Percentiles rank a stretch among this genome's conserved stretches.
Evolutionary conservation across 371 early-diverging fungal species (phyloP).

Genomic region (Dinochytrium kinnereticum): DNA sequence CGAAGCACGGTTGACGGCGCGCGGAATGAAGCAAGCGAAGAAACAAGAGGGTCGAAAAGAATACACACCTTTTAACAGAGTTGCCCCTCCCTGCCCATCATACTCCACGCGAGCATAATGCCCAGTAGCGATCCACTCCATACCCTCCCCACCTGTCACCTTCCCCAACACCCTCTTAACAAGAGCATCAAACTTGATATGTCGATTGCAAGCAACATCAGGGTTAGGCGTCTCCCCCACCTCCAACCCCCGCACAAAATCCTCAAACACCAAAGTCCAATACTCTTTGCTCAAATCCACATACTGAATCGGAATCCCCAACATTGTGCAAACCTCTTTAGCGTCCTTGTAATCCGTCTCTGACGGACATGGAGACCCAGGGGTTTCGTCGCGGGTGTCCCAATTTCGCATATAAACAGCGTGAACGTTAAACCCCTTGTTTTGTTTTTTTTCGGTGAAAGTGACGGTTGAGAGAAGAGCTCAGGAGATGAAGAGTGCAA

Average conservation of each 20-base stretch:
- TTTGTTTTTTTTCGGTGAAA: no score
- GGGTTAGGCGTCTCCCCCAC: slow-evolving; percentile 90
- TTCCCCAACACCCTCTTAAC: slow-evolving; percentile 16
- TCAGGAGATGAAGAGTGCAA: slow-evolving; percentile 1
- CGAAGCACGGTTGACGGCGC: no score
- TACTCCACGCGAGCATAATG: slow-evolving; percentile 75
- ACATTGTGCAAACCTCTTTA: slow-evolving; percentile 65
- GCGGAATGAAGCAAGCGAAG: background rate
- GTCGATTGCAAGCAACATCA: slow-evolving; percentile 85
- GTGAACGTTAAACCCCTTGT: slow-evolving; percentile 66
- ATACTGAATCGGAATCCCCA: slow-evolving; percentile 70
- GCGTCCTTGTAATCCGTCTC: slow-evolving; percentile 86
- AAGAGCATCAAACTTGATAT: slow-evolving; percentile 91
- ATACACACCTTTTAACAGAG: slow-evolving; percentile 49
- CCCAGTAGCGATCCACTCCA: slow-evolving; percentile 75
- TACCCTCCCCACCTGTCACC: background rate
- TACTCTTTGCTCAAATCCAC: slow-evolving; percentile 86
- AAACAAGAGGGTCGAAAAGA: background rate
- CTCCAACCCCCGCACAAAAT: slow-evolving; percentile 72
- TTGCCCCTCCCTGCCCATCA: slow-evolving; percentile 28
- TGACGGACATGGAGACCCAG: slow-evolving; percentile 62
- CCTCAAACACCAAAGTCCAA: slow-evolving; percentile 87
- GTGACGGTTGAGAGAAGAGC: background rate
- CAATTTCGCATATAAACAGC: slow-evolving; percentile 95
- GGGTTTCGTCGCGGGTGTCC: slow-evolving; percentile 71